Evolutionary conservation across 345 rosid species (phyloP).

Genomic region (Durio zibethinus): DNA sequence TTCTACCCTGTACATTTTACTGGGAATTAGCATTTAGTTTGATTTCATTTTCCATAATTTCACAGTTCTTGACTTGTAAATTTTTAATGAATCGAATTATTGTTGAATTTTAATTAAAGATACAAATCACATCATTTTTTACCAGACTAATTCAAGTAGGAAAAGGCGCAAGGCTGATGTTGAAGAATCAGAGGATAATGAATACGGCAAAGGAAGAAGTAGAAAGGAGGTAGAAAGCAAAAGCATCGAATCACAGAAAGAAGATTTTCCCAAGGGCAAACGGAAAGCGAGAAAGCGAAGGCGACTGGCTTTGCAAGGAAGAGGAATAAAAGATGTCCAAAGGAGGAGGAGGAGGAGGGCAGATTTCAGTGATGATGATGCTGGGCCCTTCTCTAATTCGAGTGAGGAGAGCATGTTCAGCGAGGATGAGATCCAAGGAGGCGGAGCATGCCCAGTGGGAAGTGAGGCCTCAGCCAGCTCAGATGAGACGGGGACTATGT

Average conservation of each 20-base stretch:
- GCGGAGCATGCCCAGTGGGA: constrained; percentile 29
- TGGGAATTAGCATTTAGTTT: not conserved
- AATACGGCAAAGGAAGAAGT: constrained; percentile 42
- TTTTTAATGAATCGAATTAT: not conserved
- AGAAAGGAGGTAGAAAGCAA: constrained; percentile 41
- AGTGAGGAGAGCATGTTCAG: constrained; percentile 74
- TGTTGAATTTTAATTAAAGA: not conserved
- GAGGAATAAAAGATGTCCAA: constrained; percentile 63
- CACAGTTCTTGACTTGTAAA: not conserved
- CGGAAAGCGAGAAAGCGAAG: constrained; percentile 83
- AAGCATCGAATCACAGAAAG: constrained; percentile 61
- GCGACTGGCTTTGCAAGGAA: constrained; percentile 72
- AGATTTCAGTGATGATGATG: constrained; percentile 48
- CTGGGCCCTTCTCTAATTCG: constrained; percentile 54
- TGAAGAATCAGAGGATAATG: constrained; percentile 76
- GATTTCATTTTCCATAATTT: not conserved
- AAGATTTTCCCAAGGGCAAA: constrained; percentile 92
- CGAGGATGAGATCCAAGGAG: constrained; percentile 56
- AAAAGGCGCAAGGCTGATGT: constrained; percentile 77
- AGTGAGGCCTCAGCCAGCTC: constrained; percentile 63
- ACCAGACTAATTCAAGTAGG: constrained; percentile 79
- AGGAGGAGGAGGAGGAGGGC: constrained; percentile 57
- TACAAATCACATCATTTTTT: constrained; percentile 9
- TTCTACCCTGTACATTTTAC: not conserved
- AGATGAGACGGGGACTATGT: constrained; percentile 44